Conservation (phyloP, 768 basidiomycete species). For the Xerocomellus intermedius region DNA sequence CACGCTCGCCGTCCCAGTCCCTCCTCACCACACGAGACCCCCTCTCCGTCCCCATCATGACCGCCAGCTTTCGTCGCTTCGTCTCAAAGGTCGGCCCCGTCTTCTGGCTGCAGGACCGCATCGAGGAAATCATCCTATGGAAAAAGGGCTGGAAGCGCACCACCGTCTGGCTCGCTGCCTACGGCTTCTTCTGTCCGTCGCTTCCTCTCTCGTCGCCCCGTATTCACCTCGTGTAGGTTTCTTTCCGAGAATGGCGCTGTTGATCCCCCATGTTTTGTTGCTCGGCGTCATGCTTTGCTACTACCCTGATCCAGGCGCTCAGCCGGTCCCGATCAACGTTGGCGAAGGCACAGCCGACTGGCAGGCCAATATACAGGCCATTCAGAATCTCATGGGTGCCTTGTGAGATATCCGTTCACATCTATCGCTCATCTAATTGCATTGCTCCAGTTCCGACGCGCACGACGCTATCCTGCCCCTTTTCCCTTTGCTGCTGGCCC, state of each 20-base stretch:
- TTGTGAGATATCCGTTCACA: constrained; percentile 46
- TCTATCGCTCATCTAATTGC: background rate
- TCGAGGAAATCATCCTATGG: constrained; percentile 87
- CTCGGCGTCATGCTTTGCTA: constrained; percentile 66
- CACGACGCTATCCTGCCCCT: constrained; percentile 55
- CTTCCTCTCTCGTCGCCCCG: background rate
- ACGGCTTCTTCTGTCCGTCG: constrained; percentile 75
- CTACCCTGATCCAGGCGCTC: constrained; percentile 45
- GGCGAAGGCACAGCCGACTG: constrained; percentile 73
- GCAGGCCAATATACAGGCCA: constrained; percentile 84
- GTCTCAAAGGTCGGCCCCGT: constrained; percentile 71
- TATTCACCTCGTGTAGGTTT: constrained; percentile 49
- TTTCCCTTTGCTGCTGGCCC: constrained; percentile 43
- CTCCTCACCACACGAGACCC: constrained; percentile 63
- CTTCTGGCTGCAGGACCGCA: constrained; percentile 87
- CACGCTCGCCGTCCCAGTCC: background rate
- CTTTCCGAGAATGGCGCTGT: constrained; percentile 68
- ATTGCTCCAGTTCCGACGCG: constrained; percentile 52
- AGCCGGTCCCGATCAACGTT: constrained; percentile 37
- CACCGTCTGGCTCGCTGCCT: constrained; percentile 68
- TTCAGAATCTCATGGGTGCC: constrained; percentile 89
- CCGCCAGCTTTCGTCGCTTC: constrained; percentile 67
- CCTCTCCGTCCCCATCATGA: constrained; percentile 73
- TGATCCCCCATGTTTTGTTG: constrained; percentile 63
- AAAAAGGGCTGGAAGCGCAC: constrained; percentile 73